Evolutionary conservation across 1,139 yeast species (phyloP).

Genomic region (Blastobotrys ciferrii): DNA sequence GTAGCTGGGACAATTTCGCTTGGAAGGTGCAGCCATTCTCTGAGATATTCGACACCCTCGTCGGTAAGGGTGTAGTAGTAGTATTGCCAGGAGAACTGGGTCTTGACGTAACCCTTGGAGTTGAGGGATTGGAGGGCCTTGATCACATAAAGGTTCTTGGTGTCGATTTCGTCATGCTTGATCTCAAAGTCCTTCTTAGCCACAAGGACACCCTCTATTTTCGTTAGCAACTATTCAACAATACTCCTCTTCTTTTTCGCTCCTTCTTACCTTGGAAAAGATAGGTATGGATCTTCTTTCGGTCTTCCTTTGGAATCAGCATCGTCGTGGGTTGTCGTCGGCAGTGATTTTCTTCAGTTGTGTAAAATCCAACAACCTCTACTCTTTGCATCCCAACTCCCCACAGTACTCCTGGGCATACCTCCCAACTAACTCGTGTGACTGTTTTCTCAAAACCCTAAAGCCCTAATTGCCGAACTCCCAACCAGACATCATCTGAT

Average conservation of each 20-base stretch:
- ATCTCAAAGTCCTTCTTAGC: constrained; percentile 99
- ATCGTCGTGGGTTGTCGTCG: constrained; percentile 38
- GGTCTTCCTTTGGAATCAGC: constrained; percentile 99
- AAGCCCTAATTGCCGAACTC: background rate
- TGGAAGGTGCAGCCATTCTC: constrained; percentile 98
- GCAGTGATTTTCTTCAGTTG: background rate
- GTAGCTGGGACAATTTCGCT: constrained; percentile 98
- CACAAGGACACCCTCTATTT: constrained; percentile 93
- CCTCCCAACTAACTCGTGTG: background rate
- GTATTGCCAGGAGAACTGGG: constrained; percentile 99
- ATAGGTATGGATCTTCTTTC: constrained; percentile 99
- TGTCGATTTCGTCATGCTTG: constrained; percentile 96
- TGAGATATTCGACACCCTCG: constrained; percentile 98
- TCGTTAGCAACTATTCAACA: constrained; percentile 4
- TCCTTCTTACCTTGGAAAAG: constrained; percentile 89
- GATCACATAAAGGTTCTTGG: constrained; percentile 97
- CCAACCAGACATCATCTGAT: background rate
- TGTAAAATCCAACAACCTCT: constrained; percentile 7
- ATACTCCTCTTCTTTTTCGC: constrained; percentile 3
- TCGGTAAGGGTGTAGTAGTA: constrained; percentile 99
- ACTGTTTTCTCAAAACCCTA: background rate
- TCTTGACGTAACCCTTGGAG: constrained; percentile 98
- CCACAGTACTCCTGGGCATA: background rate
- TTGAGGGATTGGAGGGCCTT: constrained; percentile 99
- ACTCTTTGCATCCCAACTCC: background rate